Base-by-base conservation (phyloP, 1,284 basidiomycete genomes). In the Leccinum huronense region DNA sequence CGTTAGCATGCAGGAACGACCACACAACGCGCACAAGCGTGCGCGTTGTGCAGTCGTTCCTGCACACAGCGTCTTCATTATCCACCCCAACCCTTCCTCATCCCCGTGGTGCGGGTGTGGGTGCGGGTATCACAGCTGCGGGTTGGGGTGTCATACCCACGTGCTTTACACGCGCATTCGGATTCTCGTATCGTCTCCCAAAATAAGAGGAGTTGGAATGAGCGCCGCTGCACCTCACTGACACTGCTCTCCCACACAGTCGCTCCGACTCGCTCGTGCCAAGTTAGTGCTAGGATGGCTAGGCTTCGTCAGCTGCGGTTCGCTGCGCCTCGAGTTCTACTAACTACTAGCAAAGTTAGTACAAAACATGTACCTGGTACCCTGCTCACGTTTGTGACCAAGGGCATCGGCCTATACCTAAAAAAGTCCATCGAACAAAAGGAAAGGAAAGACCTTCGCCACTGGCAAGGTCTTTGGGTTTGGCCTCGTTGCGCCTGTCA, bases 401-500 rank as follows among this genome's bases (percentile, higher is more conserved):
- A 27, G 8, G 48, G 19, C 51, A 27, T 53, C 3, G 23, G 23
- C 0, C 23, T 14, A 53, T 7, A 23, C 51, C 51, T 27, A 27
- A 27, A 27, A 53, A 53, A 23, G 27, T 14, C 27, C 23, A 11
- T 48, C 23, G 51, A 27, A 16, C 51, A 14, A 56, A 56, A 31
- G 55, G 30, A 56, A 58, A 55, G 53, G 42, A 68, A 63, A 38
- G 34, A 27, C 57, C 48, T 9, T 40, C 10, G 23, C 23, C 23
- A 27, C 23, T 27, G 23, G 31, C 40, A 19, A 23, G 63, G 40
- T 34, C 62, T 33, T 42, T 11, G 23, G 13, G 31, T 11, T 51
- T 30, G 54, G 65, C 62, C 53, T 59, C 66, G 33, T 68, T 53
- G 48, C 45, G 48, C 13, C 51, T 67, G 66, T 66, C 23, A 33